Evolutionary conservation across 805 yeast genomes (phyloP), one percentile per base, ranked within the genome.

Genomic region (Lipomyces yamadae): DNA sequence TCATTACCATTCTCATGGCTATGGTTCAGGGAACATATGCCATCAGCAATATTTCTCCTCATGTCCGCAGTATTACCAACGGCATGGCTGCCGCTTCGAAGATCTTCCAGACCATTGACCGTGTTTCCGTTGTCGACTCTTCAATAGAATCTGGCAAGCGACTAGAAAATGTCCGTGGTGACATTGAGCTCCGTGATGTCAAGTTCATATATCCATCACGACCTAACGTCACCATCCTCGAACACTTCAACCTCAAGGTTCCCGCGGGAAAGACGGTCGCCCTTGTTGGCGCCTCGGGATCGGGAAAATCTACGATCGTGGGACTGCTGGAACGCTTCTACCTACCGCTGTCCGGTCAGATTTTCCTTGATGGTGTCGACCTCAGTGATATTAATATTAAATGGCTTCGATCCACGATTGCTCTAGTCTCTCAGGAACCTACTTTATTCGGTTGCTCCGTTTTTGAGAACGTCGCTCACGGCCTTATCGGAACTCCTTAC

Each of bases 231-330:
- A 65, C 73, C 8, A 73, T 76, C 18, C 66, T 76, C 24, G 70
- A 72, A 15, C 70, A 74, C 62, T 71, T 74, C 58, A 63, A 68
- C 52, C 72, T 76, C 32, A 56, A 48, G 11, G 56, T 76, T 85
- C 92, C 92, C 10, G 89, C 94, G 2, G 97, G 97, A 7, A 77
- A 86, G 72, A 91, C 90, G 72, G 94, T 92, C 50, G 97, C 97
- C 11, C 85, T 92, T 72, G 97, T 92, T 29, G 97, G 97, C 1
- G 89, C 96, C 94, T 2, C 88, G 90, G 29, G 97, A 6, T 73
- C 76, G 7, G 92, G 54, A 76, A 81, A 4, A 64, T 69, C 73
- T 50, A 72, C 74, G 0, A 81, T 87, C 11, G 80, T 86, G 2
- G 88, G 86, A 70, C 76, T 87, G 32, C 76, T 87, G 34, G 78